These are phyloP conservation scores for Suillus hirtellus DNA, from an alignment of 768 basidiomycete species.

Conservation along the genomic window DNA sequence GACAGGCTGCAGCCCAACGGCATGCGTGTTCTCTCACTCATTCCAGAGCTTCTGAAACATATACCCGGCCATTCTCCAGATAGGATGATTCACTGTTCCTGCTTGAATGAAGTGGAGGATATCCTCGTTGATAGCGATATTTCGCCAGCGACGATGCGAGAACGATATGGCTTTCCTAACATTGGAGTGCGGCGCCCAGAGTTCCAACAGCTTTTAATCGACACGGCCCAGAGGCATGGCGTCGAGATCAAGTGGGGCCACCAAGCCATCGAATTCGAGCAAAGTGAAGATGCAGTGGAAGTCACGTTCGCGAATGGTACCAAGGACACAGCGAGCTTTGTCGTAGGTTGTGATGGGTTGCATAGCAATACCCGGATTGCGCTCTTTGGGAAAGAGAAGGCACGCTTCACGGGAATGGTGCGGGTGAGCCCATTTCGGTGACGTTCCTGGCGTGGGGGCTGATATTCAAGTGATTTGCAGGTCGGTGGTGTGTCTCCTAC, in stretches of 20 bases:
- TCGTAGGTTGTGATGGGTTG: conserved; percentile 47
- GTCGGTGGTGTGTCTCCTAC: conserved; percentile 36
- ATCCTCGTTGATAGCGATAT: conserved; percentile 28
- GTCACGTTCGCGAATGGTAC: conserved; percentile 39
- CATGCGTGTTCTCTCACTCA: conserved; percentile 26
- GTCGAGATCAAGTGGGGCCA: conserved; percentile 36
- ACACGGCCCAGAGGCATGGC: conserved; percentile 32
- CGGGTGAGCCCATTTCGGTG: conserved; percentile 30
- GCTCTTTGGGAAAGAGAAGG: conserved; percentile 39
- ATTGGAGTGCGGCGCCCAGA: conserved; percentile 33
- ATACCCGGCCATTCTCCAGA: conserved; percentile 24
- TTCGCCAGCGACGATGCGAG: conserved; percentile 20
- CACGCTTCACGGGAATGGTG: conserved; percentile 39
- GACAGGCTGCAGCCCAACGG: conserved; percentile 33
- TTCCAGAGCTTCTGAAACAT: conserved; percentile 28
- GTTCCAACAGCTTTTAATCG: conserved; percentile 32
- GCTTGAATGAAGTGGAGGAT: conserved; percentile 27
- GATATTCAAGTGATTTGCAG: conserved; percentile 18
- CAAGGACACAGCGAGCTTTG: conserved; percentile 37
- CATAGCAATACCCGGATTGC: conserved; percentile 40
- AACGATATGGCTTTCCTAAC: conserved; percentile 27
- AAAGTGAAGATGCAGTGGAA: conserved; percentile 27
- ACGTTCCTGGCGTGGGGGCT: background rate
- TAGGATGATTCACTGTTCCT: conserved; percentile 17
- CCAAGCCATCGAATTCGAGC: conserved; percentile 33